Evolutionary conservation across 225 moss, liverwort and hornwort species (phyloP), one percentile per base, ranked within the genome.

Genomic region (Bryum argenteum): DNA sequence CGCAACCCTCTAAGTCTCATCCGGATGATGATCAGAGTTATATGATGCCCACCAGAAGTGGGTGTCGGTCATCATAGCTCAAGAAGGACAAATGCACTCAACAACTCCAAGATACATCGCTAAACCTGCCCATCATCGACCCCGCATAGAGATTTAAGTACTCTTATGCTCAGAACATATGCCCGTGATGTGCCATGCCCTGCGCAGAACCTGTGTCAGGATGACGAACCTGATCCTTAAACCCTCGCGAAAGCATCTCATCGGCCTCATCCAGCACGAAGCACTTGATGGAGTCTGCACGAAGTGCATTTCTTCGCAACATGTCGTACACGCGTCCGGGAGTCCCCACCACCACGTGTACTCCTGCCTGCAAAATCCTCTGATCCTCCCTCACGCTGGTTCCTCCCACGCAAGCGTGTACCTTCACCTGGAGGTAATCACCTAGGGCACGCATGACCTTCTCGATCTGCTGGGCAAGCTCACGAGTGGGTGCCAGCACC

Each of bases 401-500:
- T 28, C 90, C 90, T 79, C 90, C 90, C n/a, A 91, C 88, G 72
- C 90, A 91, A 9, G 90, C 90, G 62, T 91, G 86, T 10, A 88
- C 90, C 78, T 86, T 88, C 47, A 91, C 88, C 21, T 83, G 83
- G 2, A 91, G 71, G 53, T 88, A 91, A 62, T 91, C 88, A 33
- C 88, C 90, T 16, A 91, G 78, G 45, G 90, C 90, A 13, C 85
- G 81, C 88, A 91, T 91, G 13, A 88, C 88, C 82, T 91, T 91
- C 77, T 91, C 86, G 28, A 88, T 91, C 67, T 91, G 90, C 67
- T 86, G 86, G 10, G 90, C 90, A 54, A 91, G 80, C 80, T 91
- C 90, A 37, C 88, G 86, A 22, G 90, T 91, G 6, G 88, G 88
- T 19, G 90, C 85, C 79, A 91, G 54, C 39, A 91, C 88, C 61